phyloP scores from a whole-genome alignment of 306 rosid species.

The Vachellia pachyceras region DNA sequence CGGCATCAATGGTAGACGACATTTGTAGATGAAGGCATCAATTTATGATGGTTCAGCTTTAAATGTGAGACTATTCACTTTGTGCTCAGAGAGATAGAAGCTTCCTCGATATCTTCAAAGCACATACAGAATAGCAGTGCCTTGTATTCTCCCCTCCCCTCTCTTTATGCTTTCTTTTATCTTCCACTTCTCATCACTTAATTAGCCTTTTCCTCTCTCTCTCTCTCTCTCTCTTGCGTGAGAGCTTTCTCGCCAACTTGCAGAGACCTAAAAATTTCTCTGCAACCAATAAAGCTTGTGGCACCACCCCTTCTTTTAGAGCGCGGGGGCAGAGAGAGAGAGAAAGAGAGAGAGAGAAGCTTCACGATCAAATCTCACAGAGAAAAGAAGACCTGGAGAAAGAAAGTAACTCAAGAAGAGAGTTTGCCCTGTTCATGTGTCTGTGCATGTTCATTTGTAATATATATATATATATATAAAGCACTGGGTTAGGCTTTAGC shows the following conservation, averaged over 20 bases:
- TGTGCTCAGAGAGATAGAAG: slow-evolving; percentile 61
- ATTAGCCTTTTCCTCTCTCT: slow-evolving; percentile 43
- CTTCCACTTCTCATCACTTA: not conserved
- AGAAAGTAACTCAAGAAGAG: not conserved
- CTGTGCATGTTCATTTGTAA: not conserved
- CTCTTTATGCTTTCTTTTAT: slow-evolving; percentile 56
- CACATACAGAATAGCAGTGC: slow-evolving; percentile 60
- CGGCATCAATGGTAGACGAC: slow-evolving; percentile 4
- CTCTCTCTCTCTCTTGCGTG: slow-evolving; percentile 28
- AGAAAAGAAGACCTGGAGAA: slow-evolving; percentile 9
- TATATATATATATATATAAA: not conserved
- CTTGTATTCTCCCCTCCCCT: slow-evolving; percentile 55
- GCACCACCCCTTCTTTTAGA: slow-evolving; percentile 37
- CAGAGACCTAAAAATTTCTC: slow-evolving; percentile 58
- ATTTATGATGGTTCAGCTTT: slow-evolving; percentile 48
- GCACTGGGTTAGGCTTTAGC: slow-evolving; percentile 12
- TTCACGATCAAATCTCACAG: slow-evolving; percentile 38
- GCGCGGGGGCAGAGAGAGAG: too few relatives aligned
- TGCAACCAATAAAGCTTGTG: slow-evolving; percentile 69
- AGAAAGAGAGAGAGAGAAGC: slow-evolving; percentile 31
- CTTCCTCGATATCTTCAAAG: slow-evolving; percentile 71
- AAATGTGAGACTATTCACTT: slow-evolving; percentile 50
- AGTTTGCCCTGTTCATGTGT: not conserved
- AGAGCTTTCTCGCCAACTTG: slow-evolving; percentile 70
- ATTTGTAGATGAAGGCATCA: slow-evolving; percentile 1